These are phyloP conservation scores for Dendrobium huoshanense DNA, from an alignment of 106 monocot genomes.

Conservation along the genomic window DNA sequence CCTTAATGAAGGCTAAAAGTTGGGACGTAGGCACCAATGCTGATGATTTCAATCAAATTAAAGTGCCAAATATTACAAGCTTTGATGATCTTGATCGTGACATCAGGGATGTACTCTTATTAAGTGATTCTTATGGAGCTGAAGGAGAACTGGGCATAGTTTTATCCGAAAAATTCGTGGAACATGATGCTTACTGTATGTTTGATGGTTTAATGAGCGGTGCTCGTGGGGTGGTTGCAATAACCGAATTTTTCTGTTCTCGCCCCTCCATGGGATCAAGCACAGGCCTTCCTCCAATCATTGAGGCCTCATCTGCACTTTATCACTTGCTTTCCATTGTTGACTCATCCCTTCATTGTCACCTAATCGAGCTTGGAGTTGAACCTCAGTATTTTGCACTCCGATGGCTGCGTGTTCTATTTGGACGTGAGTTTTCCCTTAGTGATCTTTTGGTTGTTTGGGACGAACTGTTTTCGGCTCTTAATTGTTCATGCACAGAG, in stretches of 20 bases:
- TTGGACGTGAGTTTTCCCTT: conserved; percentile 68
- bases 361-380: conserved; percentile 60
- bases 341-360: conserved; percentile 55
- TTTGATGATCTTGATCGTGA: conserved; percentile 68
- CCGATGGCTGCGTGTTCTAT: conserved; percentile 66
- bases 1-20: conserved; percentile 26
- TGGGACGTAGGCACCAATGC: conserved; percentile 12
- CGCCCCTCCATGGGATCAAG: conserved; percentile 23
- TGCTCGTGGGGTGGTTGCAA: conserved; percentile 45
- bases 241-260: conserved; percentile 64
- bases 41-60: not conserved
- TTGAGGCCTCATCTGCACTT: conserved; percentile 62
- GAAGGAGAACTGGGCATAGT: conserved; percentile 87
- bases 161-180: conserved; percentile 87
- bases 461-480: conserved; percentile 64
- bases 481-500: conserved; percentile 17
- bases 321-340: conserved; percentile 58
- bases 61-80: conserved; percentile 25
- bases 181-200: conserved; percentile 95
- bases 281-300: conserved; percentile 41
- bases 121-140: conserved; percentile 88
- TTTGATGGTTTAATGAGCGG: conserved; percentile 83
- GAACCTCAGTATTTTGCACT: conserved; percentile 78
- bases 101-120: conserved; percentile 59
- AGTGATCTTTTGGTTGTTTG: conserved; percentile 51